phyloP scores from a whole-genome alignment of 306 rosid genomes.

The Crotalaria pallida region DNA sequence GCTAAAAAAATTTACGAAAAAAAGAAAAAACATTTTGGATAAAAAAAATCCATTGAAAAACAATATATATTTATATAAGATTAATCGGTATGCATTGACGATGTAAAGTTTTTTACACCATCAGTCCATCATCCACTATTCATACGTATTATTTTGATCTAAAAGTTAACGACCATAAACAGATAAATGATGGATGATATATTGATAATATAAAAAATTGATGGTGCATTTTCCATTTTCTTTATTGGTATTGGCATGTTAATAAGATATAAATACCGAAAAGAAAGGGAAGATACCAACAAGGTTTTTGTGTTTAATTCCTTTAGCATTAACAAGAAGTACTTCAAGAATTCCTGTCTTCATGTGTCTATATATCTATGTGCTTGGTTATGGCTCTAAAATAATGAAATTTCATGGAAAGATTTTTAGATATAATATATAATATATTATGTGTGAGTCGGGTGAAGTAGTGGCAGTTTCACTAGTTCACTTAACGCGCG shows the following conservation, averaged over 20 bases:
- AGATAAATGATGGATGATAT: too few relatives aligned
- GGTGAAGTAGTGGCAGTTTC: slow-evolving; percentile 6
- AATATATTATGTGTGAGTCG: background rate
- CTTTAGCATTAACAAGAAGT: slow-evolving; percentile 67
- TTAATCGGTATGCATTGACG: too few relatives aligned
- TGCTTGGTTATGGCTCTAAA: background rate
- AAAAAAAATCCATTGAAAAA: background rate
- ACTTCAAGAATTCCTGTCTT: slow-evolving; percentile 59
- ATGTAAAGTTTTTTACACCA: too few relatives aligned
- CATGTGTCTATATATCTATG: slow-evolving; percentile 23
- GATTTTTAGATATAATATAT: background rate
- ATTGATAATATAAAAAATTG: too few relatives aligned
- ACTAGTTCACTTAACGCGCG: background rate
- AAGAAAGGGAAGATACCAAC: slow-evolving; percentile 39
- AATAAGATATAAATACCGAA: background rate
- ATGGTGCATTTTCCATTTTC: too few relatives aligned
- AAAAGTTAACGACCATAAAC: too few relatives aligned
- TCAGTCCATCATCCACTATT: too few relatives aligned
- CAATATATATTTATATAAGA: too few relatives aligned
- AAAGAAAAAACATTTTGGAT: background rate
- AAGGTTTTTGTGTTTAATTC: slow-evolving; percentile 54
- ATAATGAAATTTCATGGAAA: background rate
- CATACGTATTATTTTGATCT: too few relatives aligned
- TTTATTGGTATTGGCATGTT: background rate
- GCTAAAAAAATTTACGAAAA: background rate